Evolutionary conservation across 257 asterid genomes (phyloP), one percentile per base, ranked within the genome.

Genomic region (Osmanthus fragrans): DNA sequence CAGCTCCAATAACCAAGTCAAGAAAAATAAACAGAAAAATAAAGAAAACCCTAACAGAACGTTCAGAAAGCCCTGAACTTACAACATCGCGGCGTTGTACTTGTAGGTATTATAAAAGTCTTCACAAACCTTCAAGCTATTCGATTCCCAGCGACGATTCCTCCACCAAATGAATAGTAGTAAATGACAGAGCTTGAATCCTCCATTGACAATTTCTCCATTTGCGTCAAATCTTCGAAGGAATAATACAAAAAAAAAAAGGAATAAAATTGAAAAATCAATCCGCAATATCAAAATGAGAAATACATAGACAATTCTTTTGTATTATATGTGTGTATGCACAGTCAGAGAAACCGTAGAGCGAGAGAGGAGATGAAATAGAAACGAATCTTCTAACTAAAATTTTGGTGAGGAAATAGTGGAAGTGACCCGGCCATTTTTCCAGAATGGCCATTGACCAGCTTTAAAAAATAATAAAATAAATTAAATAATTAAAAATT

Each of bases 41-140:
- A 76, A 34, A 34, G 37, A n/a, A 74, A 67, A 70, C 81, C 82
- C 87, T 82, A 83, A 82, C 51, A 71, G 65, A 65, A 42, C 78
- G 37, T 84, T 85, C 80, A 88, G 73, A n/a, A 82, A 87, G 73
- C 86, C 92, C 94, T 88, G 86, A 92, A 91, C 74, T 89, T 92
- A 85, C 96, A 88, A 85, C 87, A 21, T 2, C 84, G 90, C 78
- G 96, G 92, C 69, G 78, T 86, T 68, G 78, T n/a, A n/a, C n/a
- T n/a, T n/a, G n/a, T 70, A 40, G 86, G 97, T 89, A 85, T 90
- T 85, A 82, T 81, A 77, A 82, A 86, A 30, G 84, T 87, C 29
- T 79, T 86, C 23, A 75, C 84, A 82, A 80, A 82, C 73, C 85
- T 80, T 67, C 76, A 80, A 77, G 87, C 71, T 90, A 88, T 90